These are phyloP conservation scores for Adansonia gregorii DNA, from an alignment of 441 rosid species.

Conservation along the genomic window DNA sequence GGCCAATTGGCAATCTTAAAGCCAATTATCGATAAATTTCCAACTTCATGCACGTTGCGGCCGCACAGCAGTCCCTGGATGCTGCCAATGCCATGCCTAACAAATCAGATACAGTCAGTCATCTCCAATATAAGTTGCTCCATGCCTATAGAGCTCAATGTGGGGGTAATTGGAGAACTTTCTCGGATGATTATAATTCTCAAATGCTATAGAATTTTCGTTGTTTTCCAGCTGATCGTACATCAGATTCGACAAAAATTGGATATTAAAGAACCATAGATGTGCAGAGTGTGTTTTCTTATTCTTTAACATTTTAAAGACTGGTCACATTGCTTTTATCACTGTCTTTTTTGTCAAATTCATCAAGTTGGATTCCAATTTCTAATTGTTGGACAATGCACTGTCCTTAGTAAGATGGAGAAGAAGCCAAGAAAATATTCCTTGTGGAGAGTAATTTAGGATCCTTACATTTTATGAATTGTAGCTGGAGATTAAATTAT, in stretches of 20 bases:
- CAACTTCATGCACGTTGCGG: background rate
- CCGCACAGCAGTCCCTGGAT: no score
- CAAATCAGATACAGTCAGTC: background rate
- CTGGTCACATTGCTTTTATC: conserved; percentile 5
- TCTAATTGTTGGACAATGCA: background rate
- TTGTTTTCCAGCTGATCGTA: background rate
- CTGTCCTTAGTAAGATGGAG: background rate
- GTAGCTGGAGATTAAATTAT: background rate
- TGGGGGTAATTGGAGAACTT: background rate
- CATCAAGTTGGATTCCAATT: background rate
- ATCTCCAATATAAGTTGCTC: background rate
- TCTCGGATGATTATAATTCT: background rate
- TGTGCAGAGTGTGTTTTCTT: background rate
- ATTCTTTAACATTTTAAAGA: background rate
- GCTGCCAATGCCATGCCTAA: background rate
- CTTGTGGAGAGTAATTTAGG: background rate
- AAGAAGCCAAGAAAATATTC: conserved; percentile 15
- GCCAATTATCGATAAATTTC: background rate
- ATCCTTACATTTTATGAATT: background rate
- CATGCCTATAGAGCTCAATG: background rate
- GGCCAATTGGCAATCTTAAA: background rate
- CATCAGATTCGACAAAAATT: no score
- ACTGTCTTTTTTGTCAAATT: background rate
- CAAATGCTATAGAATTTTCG: background rate
- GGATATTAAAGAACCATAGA: background rate